Base-by-base conservation (phyloP, 805 yeast genomes). In the Pichia deserticola region DNA sequence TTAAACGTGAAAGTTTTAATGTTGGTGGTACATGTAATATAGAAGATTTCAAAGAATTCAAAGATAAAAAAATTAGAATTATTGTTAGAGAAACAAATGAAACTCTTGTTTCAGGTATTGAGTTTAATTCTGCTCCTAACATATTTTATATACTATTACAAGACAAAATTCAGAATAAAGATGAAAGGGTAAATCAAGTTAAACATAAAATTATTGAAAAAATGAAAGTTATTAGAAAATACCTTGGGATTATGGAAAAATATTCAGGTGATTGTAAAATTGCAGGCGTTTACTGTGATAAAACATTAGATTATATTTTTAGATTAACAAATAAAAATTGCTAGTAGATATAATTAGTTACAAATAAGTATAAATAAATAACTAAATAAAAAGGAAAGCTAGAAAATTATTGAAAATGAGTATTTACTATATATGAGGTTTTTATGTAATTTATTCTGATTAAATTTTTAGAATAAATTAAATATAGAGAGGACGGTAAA, bases 241-340 rank as follows among this genome's bases (percentile, higher is more conserved):
- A 50, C 41, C 48, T 62, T 38, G 56, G 53, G 20, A 49, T 57
- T 1, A 44, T 53, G 28, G 54, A 62, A 15, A 53, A 51, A 27
- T 60, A 55, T 45, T 51, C 50, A 42, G 61, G 58, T 4, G 56
- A 53, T 25, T 56, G 57, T 28, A 54, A 55, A 42, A 44, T 50
- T 38, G 60, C 58, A 9, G 52, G 47, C 34, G 36, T 47, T 15
- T 59, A 60, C 44, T 51, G 57, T 33, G 60, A 57, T 38, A 55
- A 54, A 36, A 40, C 60, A n/a, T 44, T 60, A 7, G 49, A 54
- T n/a, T 48, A 59, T 42, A 40, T 57, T 30, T 28, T 39, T 13
- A 38, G 36, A 27, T 36, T 42, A 20, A 20, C 32, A 29, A 48
- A 37, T 36, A 33, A 34, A 10, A 32, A 5, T 10, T 27, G 32